Percentiles rank a stretch among this genome's conserved stretches.
Conservation (phyloP, 208 protist species). For the Leishmania major region DNA sequence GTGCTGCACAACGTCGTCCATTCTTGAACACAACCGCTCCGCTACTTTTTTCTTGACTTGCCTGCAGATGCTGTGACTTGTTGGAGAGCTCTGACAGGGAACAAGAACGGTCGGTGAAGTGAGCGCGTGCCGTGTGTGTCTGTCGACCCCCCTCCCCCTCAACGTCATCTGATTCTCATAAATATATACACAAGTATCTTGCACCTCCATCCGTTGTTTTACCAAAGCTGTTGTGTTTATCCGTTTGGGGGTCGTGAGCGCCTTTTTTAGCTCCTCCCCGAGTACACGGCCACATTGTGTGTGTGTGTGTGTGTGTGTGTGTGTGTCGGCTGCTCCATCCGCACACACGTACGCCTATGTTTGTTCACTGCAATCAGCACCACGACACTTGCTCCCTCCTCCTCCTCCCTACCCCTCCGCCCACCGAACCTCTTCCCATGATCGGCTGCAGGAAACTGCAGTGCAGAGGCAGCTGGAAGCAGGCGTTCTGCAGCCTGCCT, state of each 20-base stretch:
- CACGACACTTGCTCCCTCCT: neutral
- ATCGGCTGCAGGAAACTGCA: neutral
- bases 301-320: neutral
- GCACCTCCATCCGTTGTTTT: neutral
- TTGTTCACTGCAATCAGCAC: neutral
- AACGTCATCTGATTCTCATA: no score
- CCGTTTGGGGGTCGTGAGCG: neutral
- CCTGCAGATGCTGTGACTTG: neutral
- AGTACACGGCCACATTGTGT: neutral
- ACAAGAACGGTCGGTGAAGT: neutral
- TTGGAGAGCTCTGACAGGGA: neutral
- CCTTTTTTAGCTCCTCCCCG: neutral
- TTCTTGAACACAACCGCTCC: neutral
- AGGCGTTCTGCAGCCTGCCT: neutral
- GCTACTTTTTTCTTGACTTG: neutral
- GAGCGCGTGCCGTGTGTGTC: neutral
- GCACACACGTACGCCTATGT: neutral
- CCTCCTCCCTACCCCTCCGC: neutral
- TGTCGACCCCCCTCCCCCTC: neutral
- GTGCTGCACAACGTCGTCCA: neutral
- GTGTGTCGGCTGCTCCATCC: neutral
- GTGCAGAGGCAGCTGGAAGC: neutral
- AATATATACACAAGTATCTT: neutral
- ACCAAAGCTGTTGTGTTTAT: neutral
- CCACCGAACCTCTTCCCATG: neutral